Evolutionary conservation across 1,284 basidiomycete genomes (phyloP).

Genomic region (Takashimella koratensis): DNA sequence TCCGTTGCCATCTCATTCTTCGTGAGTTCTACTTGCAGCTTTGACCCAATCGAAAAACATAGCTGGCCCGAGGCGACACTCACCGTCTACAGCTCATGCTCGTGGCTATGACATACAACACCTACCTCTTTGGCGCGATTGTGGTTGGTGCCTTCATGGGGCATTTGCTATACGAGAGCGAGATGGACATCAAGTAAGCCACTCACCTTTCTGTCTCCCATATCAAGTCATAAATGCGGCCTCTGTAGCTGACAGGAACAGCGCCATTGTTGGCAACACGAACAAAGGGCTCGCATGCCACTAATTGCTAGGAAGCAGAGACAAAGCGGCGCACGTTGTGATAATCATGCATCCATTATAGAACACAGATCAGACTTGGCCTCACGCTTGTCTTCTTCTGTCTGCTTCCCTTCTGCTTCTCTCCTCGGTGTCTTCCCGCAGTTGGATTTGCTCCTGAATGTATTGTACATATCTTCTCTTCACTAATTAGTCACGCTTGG

Average conservation of each 20-base stretch:
- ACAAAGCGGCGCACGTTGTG: too few relatives aligned
- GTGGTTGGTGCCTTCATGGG: conserved; percentile 48
- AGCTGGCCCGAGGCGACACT: too few relatives aligned
- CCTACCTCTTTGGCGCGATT: conserved; percentile 48
- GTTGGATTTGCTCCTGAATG: not conserved
- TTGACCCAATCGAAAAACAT: not conserved
- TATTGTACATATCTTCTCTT: not conserved
- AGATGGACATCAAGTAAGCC: conserved; percentile 41
- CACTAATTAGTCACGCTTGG: conserved; percentile 10
- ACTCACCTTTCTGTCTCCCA: not conserved
- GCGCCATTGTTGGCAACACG: not conserved
- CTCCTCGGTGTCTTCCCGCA: conserved; percentile 30
- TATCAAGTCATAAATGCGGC: not conserved
- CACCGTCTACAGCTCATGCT: conserved; percentile 46
- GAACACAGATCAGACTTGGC: too few relatives aligned
- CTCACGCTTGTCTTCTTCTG: not conserved
- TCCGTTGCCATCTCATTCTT: conserved; percentile 46
- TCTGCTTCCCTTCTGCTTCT: not conserved
- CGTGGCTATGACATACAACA: conserved; percentile 51
- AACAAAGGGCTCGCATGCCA: not conserved
- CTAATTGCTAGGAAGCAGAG: too few relatives aligned
- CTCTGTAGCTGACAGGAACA: not conserved
- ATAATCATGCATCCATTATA: not conserved
- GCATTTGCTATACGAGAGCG: conserved; percentile 45
- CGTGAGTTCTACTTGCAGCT: conserved; percentile 23